A percentile compares a stretch with the other conserved stretches of the same genome.
phyloP scores from a whole-genome alignment of 1,139 yeast species.

The Meyerozyma guilliermondii region DNA sequence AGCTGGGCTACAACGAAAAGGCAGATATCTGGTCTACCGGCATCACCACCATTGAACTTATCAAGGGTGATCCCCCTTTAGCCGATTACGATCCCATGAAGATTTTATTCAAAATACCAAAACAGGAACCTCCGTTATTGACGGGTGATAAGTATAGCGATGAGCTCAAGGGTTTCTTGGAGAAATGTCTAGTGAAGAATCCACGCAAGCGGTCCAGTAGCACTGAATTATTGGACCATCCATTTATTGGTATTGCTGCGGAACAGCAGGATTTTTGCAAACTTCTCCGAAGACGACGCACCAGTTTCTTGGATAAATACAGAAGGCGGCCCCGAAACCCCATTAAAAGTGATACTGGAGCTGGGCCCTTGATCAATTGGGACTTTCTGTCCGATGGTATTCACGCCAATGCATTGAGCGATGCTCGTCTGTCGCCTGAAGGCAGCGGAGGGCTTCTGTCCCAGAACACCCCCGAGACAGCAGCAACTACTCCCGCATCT shows the following conservation, averaged over 20 bases:
- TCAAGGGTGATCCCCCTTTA: conserved; percentile 70
- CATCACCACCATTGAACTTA: conserved; percentile 71
- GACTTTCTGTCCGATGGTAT: conserved; percentile 5
- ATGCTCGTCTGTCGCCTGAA: conserved; percentile 1
- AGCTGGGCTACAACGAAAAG: conserved; percentile 63
- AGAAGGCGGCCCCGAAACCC: not conserved
- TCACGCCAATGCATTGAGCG: conserved; percentile 3
- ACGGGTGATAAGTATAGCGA: conserved; percentile 36
- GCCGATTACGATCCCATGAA: conserved; percentile 69
- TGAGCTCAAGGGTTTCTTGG: conserved; percentile 56
- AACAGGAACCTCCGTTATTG: conserved; percentile 60
- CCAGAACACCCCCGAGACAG: conserved; percentile 3
- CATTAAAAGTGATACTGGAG: not conserved
- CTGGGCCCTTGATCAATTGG: conserved; percentile 4
- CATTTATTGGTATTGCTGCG: conserved; percentile 25
- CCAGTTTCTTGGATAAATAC: not conserved
- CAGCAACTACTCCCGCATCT: conserved; percentile 9
- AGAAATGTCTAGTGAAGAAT: conserved; percentile 53
- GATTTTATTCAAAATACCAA: conserved; percentile 68
- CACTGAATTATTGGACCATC: conserved; percentile 36
- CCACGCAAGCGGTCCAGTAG: conserved; percentile 52
- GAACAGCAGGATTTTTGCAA: not conserved
- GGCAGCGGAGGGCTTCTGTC: not conserved
- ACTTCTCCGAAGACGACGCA: not conserved
- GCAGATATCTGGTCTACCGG: conserved; percentile 91